phyloP scores from a whole-genome alignment of 2,329 filamentous ascomycete species.

The Chrysosporium keratinophilum region DNA sequence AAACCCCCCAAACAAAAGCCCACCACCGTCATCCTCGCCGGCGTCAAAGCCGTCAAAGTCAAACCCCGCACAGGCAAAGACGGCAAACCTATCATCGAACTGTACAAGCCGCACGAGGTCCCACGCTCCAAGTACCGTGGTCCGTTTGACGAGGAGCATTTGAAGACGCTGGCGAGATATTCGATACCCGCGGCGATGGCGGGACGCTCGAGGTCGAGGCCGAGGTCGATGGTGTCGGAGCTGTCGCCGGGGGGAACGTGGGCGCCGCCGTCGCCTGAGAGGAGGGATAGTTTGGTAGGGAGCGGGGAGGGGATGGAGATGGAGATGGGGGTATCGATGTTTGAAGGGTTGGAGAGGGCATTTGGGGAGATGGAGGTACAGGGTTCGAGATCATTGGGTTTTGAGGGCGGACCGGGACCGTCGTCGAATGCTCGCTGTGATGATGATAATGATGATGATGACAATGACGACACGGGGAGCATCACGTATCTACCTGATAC shows the following conservation, averaged over 20 bases:
- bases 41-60: constrained; percentile 9
- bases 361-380: constrained; percentile 3
- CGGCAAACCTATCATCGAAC: constrained; percentile 36
- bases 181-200: constrained; percentile 28
- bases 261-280: constrained; percentile 5
- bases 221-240: constrained; percentile 28
- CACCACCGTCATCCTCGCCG: constrained; percentile 23
- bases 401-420: too few relatives aligned
- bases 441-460: neutral
- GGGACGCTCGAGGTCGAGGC: constrained; percentile 28
- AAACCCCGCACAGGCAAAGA: constrained; percentile 16
- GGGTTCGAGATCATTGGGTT: neutral
- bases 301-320: neutral
- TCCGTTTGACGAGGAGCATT: constrained; percentile 38
- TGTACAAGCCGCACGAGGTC: constrained; percentile 40
- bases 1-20: constrained; percentile 9
- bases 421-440: neutral
- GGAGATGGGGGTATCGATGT: too few relatives aligned
- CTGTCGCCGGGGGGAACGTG: constrained; percentile 27
- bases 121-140: constrained; percentile 42
- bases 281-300: constrained; percentile 9
- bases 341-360: neutral
- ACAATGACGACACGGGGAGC: neutral
- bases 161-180: constrained; percentile 36
- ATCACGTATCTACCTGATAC: neutral